These are phyloP conservation scores for Colletotrichum sp. DNA, from an alignment of 2,329 filamentous ascomycete species.

Conservation along the genomic window DNA sequence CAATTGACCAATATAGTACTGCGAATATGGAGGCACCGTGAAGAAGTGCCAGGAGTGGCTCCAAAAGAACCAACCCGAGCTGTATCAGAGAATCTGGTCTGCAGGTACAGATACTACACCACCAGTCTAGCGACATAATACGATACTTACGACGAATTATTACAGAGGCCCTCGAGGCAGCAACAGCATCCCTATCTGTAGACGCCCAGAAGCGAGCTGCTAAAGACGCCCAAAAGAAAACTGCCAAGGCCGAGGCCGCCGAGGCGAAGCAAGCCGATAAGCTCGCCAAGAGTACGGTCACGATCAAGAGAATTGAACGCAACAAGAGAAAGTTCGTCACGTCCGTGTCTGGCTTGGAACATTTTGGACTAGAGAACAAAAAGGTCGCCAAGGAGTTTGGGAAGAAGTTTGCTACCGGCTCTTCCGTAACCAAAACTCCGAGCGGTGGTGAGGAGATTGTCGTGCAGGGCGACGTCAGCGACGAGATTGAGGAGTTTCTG, in stretches of 20 bases:
- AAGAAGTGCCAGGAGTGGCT: slow-evolving; percentile 99
- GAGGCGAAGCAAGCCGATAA: slow-evolving; percentile 85
- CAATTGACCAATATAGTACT: slow-evolving; percentile 71
- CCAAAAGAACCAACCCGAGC: slow-evolving; percentile 70
- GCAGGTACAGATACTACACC: slow-evolving; percentile 62
- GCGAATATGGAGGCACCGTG: slow-evolving; percentile 94
- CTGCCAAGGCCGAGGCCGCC: slow-evolving; percentile 87
- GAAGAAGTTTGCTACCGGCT: slow-evolving; percentile 97
- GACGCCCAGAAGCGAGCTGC: slow-evolving; percentile 93
- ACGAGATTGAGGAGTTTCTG: slow-evolving; percentile 92
- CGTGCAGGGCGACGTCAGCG: slow-evolving; percentile 94
- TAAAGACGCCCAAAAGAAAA: slow-evolving; percentile 97
- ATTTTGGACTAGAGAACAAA: slow-evolving; percentile 91
- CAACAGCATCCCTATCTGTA: slow-evolving; percentile 84
- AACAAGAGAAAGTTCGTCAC: slow-evolving; percentile 99
- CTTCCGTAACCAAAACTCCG: slow-evolving; percentile 87
- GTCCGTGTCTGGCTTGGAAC: slow-evolving; percentile 87
- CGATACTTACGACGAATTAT: background rate
- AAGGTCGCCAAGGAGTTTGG: slow-evolving; percentile 96
- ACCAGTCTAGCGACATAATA: background rate
- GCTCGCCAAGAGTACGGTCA: slow-evolving; percentile 81
- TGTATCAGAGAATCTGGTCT: slow-evolving; percentile 86
- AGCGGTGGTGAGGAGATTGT: slow-evolving; percentile 94
- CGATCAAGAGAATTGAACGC: slow-evolving; percentile 95
- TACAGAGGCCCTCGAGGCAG: slow-evolving; percentile 80